Evolutionary conservation across 2,329 filamentous ascomycete genomes (phyloP).

Genomic region (Exophiala sideris): DNA sequence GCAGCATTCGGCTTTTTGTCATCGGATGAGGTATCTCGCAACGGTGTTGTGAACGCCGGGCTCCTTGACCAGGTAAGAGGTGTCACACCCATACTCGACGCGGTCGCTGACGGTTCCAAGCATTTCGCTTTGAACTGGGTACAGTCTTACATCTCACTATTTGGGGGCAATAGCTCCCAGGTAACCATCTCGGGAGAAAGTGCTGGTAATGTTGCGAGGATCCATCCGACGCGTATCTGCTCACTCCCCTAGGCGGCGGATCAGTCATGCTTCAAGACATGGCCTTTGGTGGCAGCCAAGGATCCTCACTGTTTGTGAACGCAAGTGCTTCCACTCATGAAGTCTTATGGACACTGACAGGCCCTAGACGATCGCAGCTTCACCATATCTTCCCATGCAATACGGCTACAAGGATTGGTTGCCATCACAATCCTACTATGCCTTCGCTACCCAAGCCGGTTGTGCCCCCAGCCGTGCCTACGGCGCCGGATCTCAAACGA

Average conservation of each 20-base stretch:
- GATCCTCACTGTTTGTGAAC: constrained; percentile 36
- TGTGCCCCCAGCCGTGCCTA: constrained; percentile 35
- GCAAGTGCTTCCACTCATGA: constrained; percentile 23
- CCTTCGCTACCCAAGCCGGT: constrained; percentile 42
- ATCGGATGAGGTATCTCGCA: constrained; percentile 51
- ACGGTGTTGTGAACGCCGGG: constrained; percentile 61
- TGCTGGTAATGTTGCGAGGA: constrained; percentile 38
- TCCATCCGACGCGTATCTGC: neutral
- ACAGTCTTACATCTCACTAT: constrained; percentile 54
- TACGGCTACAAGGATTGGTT: constrained; percentile 49
- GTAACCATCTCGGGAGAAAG: constrained; percentile 53
- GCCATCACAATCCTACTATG: constrained; percentile 46
- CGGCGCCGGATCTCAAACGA: constrained; percentile 31
- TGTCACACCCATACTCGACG: neutral
- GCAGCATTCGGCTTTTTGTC: constrained; percentile 50
- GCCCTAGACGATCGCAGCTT: constrained; percentile 38
- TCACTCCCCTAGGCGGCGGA: neutral
- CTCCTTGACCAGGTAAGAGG: constrained; percentile 54
- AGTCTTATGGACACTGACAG: neutral
- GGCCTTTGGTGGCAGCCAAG: constrained; percentile 45
- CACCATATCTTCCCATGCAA: constrained; percentile 55
- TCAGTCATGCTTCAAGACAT: constrained; percentile 51
- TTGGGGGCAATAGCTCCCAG: constrained; percentile 51
- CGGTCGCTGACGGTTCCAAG: constrained; percentile 4
- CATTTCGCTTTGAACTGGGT: constrained; percentile 61